Evolutionary conservation across 2,329 filamentous ascomycete genomes (phyloP).

Genomic region (Fusarium sambucinum): DNA sequence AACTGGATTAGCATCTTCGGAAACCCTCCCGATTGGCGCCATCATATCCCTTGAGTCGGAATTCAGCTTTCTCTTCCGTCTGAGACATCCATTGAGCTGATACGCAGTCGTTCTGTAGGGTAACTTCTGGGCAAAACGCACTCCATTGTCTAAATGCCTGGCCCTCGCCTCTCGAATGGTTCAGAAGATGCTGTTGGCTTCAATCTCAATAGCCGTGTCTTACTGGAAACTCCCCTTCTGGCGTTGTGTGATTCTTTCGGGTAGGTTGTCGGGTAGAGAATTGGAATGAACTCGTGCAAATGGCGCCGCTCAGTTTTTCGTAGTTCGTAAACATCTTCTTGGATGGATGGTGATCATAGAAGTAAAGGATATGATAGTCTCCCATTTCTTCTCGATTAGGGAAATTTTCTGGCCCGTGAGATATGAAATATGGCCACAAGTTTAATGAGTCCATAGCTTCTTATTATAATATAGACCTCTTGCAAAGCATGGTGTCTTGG

Average conservation of each 20-base stretch:
- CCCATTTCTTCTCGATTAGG: background rate
- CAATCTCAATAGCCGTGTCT: slow-evolving; percentile 11
- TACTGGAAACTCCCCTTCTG: slow-evolving; percentile 4
- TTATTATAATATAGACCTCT: slow-evolving; percentile 16
- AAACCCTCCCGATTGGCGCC: background rate
- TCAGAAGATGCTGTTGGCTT: background rate
- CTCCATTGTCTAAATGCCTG: slow-evolving; percentile 12
- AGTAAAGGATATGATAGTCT: background rate
- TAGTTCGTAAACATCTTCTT: background rate
- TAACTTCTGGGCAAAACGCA: slow-evolving; percentile 4
- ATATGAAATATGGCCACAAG: slow-evolving; percentile 17
- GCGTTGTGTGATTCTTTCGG: background rate
- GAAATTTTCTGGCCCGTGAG: background rate
- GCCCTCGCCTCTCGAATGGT: background rate
- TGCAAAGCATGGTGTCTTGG: slow-evolving; percentile 21
- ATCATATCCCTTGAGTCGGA: slow-evolving; percentile 14
- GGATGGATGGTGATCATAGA: background rate
- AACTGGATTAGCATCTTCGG: background rate
- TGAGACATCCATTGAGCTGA: slow-evolving; percentile 14
- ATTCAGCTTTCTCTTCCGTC: slow-evolving; percentile 4
- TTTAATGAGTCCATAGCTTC: slow-evolving; percentile 27
- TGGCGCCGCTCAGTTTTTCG: background rate
- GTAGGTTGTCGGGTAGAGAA: slow-evolving; percentile 1
- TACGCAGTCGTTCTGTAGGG: slow-evolving; percentile 16
- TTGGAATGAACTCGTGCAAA: slow-evolving; percentile 16